Evolutionary conservation across 108 stramenopile species (phyloP), one percentile per base, ranked within the genome.

Genomic region (Pseudonitzschia delicatissima): DNA sequence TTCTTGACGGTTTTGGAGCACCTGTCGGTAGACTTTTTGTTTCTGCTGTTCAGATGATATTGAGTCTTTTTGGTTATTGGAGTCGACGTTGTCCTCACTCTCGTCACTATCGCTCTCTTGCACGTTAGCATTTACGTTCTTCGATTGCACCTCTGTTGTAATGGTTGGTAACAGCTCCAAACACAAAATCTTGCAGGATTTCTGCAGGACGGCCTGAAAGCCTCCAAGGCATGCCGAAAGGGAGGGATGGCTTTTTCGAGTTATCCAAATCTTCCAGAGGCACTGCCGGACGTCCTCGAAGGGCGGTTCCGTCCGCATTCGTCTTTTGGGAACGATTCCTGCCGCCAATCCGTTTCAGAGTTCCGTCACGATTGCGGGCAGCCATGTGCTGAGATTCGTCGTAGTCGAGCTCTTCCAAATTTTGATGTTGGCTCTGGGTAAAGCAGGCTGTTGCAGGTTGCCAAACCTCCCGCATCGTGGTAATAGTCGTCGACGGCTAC

Each of bases 361-460:
- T 64, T 65, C 61, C 78, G 27, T 62, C 64, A 11, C 70, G 34
- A 35, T 37, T 44, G 3, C 68, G 48, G 6, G 67, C 85, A 0
- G 74, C 81, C 58, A 91, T 39, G 0, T 61, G 78, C 21, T 76
- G 33, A 27, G 66, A 59, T 9, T 87, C 85, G 4, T 84, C 85
- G 26, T 73, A 71, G 27, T 87, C 90, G 6, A 91, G 42, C 55
- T 81, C 82, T 53, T 81, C 75, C 62, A 81, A 73, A 20, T 80
- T 74, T 12, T 71, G 68, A 12, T 42, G 59, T 77, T 87, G 90
- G 27, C 77, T 81, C 66, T 87, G 86, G 2, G 83, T 86, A 55
- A 73, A 87, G 68, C 90, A 91, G n/a, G n/a, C 63, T 68, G 9
- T 73, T 74, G 59, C 90, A 91, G 13, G 64, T 74, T 4, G 18